Evolutionary conservation across 139 green algal species (phyloP), one percentile per base, ranked within the genome.

Genomic region (Chlamydomonas applanata): DNA sequence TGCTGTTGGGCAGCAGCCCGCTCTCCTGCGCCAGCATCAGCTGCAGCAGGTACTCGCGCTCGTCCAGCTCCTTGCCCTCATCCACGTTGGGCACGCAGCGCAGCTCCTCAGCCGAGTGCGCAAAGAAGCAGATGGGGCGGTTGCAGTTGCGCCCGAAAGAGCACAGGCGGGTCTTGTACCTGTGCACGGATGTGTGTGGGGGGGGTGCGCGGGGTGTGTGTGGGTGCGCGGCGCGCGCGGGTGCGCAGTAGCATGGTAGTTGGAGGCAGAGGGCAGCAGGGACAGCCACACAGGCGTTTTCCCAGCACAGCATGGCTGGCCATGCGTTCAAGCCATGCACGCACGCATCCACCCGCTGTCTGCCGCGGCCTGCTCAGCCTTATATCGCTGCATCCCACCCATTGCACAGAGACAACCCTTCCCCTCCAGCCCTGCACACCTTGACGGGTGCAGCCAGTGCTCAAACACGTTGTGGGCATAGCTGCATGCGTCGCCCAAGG

Each of bases 381-480:
- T n/a, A n/a, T n/a, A n/a, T n/a, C n/a, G 53, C 53, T 62, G 53
- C 53, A 62, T 9, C 24, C 53, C 53, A 25, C 20, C 4, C 46
- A 14, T 56, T 24, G 17, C 46, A 24, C 46, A 14, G 46, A 56
- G 14, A 56, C 17, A 14, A 56, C 46, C 17, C 17, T 56, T 56
- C 14, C 20, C 53, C 20, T 29, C 4, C 22, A 66, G 57, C 57
- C 27, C 17, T 0, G 71, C 80, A 4, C 89, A 94, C 71, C 91
- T 90, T 52, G 70, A 90, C 2, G 92, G 92, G 73, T 97, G 92
- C 54, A 97, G 85, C 91, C 92, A 97, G 76, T 94, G 93, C 83
- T 97, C 92, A 33, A 97, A 97, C 0, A 96, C 89, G 65, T 94
- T 95, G 83, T 97, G 91, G 4, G 88, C 84, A 62, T 92, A 95